These are phyloP conservation scores for Desmodesmus armatus DNA, from an alignment of 139 green algal genomes.

Conservation along the genomic window DNA sequence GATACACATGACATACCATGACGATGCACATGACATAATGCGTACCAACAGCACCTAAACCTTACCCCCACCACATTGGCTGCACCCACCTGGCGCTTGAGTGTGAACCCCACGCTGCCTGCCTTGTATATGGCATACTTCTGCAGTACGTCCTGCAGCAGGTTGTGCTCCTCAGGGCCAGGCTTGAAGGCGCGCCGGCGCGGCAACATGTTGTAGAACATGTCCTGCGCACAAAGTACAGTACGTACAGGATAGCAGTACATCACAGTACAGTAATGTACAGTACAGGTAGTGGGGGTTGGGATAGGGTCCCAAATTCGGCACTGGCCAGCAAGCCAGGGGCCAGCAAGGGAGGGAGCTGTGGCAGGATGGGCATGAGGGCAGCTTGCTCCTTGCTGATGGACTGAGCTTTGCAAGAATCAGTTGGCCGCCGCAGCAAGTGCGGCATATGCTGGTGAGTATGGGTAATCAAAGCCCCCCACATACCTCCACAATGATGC, in stretches of 20 bases:
- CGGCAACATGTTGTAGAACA: constrained; percentile 96
- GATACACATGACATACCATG: too few species aligned
- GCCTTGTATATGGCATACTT: constrained; percentile 47
- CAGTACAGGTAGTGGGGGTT: too few species aligned
- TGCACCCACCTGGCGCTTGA: too few species aligned
- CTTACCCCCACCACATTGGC: too few species aligned
- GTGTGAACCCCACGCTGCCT: constrained; percentile 53
- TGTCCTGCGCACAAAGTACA: constrained; percentile 65
- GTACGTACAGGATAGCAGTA: neutral
- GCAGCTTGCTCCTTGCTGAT: neutral
- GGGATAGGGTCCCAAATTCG: too few species aligned
- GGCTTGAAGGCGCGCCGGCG: constrained; percentile 68
- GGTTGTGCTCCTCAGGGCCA: constrained; percentile 86
- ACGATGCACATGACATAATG: too few species aligned
- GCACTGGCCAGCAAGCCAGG: neutral
- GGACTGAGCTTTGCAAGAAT: neutral
- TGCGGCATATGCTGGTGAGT: too few species aligned
- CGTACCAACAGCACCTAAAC: too few species aligned
- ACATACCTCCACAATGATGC: constrained; percentile 83
- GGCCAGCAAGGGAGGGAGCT: neutral
- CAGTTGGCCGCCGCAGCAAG: neutral
- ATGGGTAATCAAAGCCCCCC: too few species aligned
- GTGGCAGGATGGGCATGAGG: neutral
- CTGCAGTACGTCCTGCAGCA: constrained; percentile 86
- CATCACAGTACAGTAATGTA: neutral